Percentiles rank a stretch among this genome's conserved stretches.
These are phyloP conservation scores for Chondrostereum purpureum DNA, from an alignment of 1,284 basidiomycete genomes.

Conservation along the genomic window DNA sequence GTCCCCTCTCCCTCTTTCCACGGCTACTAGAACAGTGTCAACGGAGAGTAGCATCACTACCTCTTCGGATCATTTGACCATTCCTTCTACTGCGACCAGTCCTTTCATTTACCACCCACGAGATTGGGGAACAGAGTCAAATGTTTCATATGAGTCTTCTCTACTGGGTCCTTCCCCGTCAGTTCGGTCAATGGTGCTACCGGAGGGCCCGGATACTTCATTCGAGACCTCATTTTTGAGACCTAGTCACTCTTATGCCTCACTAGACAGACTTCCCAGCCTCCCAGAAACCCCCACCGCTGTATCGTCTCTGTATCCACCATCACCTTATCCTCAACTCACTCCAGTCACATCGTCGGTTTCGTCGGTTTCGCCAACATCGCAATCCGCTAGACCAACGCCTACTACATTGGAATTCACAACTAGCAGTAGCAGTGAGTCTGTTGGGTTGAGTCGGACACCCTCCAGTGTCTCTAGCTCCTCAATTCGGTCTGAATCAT, in stretches of 20 bases:
- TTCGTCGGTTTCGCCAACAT: constrained; percentile 27
- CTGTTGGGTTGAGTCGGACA: constrained; percentile 20
- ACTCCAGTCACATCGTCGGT: constrained; percentile 31
- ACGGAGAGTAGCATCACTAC: constrained; percentile 7
- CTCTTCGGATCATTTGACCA: constrained; percentile 4
- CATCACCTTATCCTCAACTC: constrained; percentile 26
- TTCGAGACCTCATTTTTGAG: constrained; percentile 54
- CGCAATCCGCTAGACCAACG: constrained; percentile 22
- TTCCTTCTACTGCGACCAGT: constrained; percentile 1
- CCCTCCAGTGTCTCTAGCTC: constrained; percentile 24
- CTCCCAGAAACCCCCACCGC: constrained; percentile 34
- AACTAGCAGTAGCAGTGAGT: constrained; percentile 20
- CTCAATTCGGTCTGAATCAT: constrained; percentile 28
- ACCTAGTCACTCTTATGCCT: constrained; percentile 42
- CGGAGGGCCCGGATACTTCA: constrained; percentile 52
- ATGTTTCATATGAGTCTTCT: constrained; percentile 65
- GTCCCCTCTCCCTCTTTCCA: neutral
- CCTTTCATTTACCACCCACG: constrained; percentile 22
- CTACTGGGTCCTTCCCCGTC: constrained; percentile 62
- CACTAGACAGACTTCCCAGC: constrained; percentile 33
- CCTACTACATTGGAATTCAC: constrained; percentile 25
- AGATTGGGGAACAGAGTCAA: constrained; percentile 53
- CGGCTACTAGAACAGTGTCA: constrained; percentile 8
- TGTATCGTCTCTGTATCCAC: constrained; percentile 19
- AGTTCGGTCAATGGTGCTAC: constrained; percentile 46